These are phyloP conservation scores for Ramaria sp. DNA, from an alignment of 768 basidiomycete species.

Conservation along the genomic window DNA sequence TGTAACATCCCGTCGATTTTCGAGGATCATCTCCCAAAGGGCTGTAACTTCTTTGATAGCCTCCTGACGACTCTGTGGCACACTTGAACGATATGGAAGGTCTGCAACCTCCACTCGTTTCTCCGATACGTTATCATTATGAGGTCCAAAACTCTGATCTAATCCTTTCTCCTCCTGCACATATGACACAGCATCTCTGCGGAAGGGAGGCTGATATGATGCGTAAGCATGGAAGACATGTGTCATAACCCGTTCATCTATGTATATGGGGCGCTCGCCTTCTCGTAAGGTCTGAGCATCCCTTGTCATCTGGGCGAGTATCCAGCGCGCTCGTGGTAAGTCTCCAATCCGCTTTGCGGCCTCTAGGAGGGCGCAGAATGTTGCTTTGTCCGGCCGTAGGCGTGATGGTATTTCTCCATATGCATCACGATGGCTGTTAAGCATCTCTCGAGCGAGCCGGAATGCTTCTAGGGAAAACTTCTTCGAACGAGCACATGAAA, in stretches of 20 bases:
- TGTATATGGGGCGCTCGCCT: conserved; percentile 4
- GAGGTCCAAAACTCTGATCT: neutral
- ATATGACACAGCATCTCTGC: conserved; percentile 24
- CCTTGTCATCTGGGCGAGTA: conserved; percentile 73
- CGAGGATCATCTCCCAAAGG: conserved; percentile 53
- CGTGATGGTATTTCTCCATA: conserved; percentile 31
- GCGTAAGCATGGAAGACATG: conserved; percentile 86
- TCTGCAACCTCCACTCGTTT: neutral
- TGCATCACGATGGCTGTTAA: conserved; percentile 64
- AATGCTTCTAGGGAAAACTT: conserved; percentile 73
- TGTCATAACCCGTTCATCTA: conserved; percentile 64
- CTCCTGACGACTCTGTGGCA: conserved; percentile 65
- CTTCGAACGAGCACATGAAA: conserved; percentile 60
- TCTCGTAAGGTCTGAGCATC: conserved; percentile 5
- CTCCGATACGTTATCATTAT: conserved; percentile 11
- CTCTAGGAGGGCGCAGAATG: conserved; percentile 80
- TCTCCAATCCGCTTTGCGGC: conserved; percentile 85
- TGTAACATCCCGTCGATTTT: conserved; percentile 22
- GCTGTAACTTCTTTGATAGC: conserved; percentile 55
- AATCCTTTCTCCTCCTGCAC: neutral
- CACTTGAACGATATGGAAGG: conserved; percentile 15
- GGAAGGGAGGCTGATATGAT: conserved; percentile 63
- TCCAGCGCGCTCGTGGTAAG: conserved; percentile 74
- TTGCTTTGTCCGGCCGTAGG: conserved; percentile 49
- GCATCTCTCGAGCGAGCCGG: conserved; percentile 78